phyloP scores from a whole-genome alignment of 2,329 filamentous ascomycete species.

The Lasiodiplodia sp. region DNA sequence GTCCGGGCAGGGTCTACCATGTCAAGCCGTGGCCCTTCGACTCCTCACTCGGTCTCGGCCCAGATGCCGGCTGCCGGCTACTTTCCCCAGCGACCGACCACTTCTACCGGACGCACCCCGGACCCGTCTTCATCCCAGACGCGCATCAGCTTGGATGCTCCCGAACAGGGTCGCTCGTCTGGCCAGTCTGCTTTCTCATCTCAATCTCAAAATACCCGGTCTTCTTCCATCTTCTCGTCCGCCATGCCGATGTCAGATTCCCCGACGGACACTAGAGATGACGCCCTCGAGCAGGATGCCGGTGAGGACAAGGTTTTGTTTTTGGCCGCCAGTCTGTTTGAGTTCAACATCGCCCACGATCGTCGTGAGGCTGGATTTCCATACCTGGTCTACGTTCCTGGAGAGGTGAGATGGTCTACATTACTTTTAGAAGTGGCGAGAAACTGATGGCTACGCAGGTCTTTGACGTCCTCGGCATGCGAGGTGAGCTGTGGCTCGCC shows the following conservation, averaged over 20 bases:
- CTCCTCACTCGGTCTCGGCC: slow-evolving; percentile 43
- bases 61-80: slow-evolving; percentile 40
- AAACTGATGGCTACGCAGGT: slow-evolving; percentile 39
- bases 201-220: slow-evolving; percentile 51
- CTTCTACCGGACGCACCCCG: slow-evolving; percentile 34
- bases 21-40: slow-evolving; percentile 61
- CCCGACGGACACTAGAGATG: slow-evolving; percentile 37
- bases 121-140: slow-evolving; percentile 17
- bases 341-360: slow-evolving; percentile 94
- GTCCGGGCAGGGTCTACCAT: slow-evolving; percentile 64
- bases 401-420: slow-evolving; percentile 68
- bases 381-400: slow-evolving; percentile 93
- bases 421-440: background rate
- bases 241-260: slow-evolving; percentile 79
- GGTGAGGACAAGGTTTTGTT: slow-evolving; percentile 77
- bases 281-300: slow-evolving; percentile 44
- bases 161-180: slow-evolving; percentile 48
- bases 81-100: slow-evolving; percentile 43
- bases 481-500: slow-evolving; percentile 96
- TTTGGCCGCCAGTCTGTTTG: slow-evolving; percentile 90
- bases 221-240: slow-evolving; percentile 83
- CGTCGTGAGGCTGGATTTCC: slow-evolving; percentile 94
- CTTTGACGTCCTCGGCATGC: slow-evolving; percentile 81
- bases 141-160: slow-evolving; percentile 36
- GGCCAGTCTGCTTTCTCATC: slow-evolving; percentile 38